phyloP scores from a whole-genome alignment of 139 green algal species.

The Chara braunii region DNA sequence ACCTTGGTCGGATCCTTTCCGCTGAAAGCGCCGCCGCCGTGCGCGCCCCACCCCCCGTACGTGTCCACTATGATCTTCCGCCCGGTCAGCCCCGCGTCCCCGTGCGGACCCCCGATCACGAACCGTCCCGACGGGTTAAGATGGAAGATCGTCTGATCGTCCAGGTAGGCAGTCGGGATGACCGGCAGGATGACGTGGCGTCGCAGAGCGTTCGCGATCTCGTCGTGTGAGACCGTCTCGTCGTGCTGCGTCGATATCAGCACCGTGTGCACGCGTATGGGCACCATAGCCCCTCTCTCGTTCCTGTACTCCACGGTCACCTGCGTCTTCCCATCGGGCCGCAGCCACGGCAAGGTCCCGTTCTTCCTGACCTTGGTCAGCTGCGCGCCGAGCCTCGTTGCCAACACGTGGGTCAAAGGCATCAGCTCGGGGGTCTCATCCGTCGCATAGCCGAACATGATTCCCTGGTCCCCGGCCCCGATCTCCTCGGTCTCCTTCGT shows the following conservation, averaged over 20 bases:
- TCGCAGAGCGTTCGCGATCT: slow-evolving; percentile 88
- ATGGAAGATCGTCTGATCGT: slow-evolving; percentile 99
- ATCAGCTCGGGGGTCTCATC: slow-evolving; percentile 98
- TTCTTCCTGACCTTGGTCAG: slow-evolving; percentile 54
- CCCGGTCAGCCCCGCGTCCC: slow-evolving; percentile 93
- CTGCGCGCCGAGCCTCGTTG: slow-evolving; percentile 83
- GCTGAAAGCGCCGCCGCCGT: slow-evolving; percentile 94
- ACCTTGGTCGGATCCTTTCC: slow-evolving; percentile 69
- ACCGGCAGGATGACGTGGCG: slow-evolving; percentile 99
- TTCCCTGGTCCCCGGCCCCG: slow-evolving; percentile 95
- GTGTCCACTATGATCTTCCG: slow-evolving; percentile 99
- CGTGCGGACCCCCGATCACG: slow-evolving; percentile 93
- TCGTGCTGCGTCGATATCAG: slow-evolving; percentile 91
- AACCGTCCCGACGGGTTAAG: slow-evolving; percentile 96
- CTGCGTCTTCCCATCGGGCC: slow-evolving; percentile 98
- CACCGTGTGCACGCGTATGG: slow-evolving; percentile 95
- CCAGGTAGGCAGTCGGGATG: slow-evolving; percentile 91
- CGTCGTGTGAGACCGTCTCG: slow-evolving; percentile 86
- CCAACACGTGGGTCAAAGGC: slow-evolving; percentile 96
- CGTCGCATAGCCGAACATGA: slow-evolving; percentile 99
- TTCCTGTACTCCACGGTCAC: slow-evolving; percentile 98
- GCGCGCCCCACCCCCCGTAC: slow-evolving; percentile 95
- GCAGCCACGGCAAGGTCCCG: slow-evolving; percentile 60
- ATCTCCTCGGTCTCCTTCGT: slow-evolving; percentile 98
- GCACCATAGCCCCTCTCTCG: slow-evolving; percentile 76